Conservation (phyloP, 2,329 filamentous ascomycete species). For the Lasiodiplodia theobromae region DNA sequence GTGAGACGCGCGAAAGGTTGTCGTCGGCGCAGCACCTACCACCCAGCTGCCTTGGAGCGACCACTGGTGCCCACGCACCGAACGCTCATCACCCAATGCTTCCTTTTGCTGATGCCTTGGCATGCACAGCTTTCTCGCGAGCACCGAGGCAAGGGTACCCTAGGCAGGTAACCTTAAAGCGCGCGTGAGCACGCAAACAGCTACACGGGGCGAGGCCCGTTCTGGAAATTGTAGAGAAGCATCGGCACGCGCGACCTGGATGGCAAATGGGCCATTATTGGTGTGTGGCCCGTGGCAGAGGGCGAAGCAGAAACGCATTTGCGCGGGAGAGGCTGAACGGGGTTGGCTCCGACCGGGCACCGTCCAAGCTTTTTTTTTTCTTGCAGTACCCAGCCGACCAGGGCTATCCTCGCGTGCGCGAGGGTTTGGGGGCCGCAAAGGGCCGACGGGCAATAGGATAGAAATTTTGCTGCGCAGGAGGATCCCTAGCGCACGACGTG, state of each 20-base stretch:
- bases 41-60: background rate
- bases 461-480: background rate
- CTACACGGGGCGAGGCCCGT: background rate
- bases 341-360: constrained; percentile 4
- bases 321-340: constrained; percentile 21
- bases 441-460: constrained; percentile 7
- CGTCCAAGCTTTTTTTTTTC: no score
- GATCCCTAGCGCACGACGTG: background rate
- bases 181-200: constrained; percentile 3
- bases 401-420: no score
- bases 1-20: constrained; percentile 11
- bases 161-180: background rate
- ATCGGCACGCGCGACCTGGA: constrained; percentile 8
- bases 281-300: constrained; percentile 2
- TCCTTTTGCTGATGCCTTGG: constrained; percentile 2
- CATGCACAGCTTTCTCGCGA: background rate
- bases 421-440: background rate
- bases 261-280: background rate
- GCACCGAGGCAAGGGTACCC: constrained; percentile 8
- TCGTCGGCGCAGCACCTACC: constrained; percentile 4
- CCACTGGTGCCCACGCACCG: background rate
- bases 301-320: background rate
- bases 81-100: background rate
- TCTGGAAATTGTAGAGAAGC: constrained; percentile 3
- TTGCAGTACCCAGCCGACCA: no score